Evolutionary conservation across 768 basidiomycete species (phyloP).

Genomic region (Imleria badia): DNA sequence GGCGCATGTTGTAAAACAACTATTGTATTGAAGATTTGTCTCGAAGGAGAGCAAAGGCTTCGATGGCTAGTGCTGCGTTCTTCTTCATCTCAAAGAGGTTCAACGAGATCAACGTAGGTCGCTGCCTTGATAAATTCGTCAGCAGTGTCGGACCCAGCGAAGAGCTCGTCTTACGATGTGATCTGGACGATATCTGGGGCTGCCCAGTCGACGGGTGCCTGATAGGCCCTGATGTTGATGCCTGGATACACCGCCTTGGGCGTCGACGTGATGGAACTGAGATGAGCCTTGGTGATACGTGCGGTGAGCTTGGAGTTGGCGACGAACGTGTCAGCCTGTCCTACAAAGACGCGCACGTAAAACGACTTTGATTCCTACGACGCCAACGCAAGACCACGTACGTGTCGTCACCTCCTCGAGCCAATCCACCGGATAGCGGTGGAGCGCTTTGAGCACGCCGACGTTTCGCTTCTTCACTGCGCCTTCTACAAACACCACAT

Average conservation of each 20-base stretch:
- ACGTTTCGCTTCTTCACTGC: no score
- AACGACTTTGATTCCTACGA: neutral
- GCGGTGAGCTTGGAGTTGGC: constrained; percentile 92
- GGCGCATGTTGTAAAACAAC: constrained; percentile 45
- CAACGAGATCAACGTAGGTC: constrained; percentile 79
- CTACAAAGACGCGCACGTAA: constrained; percentile 38
- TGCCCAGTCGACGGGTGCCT: constrained; percentile 37
- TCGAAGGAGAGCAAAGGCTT: constrained; percentile 66
- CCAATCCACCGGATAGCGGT: constrained; percentile 6
- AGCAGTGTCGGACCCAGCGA: neutral
- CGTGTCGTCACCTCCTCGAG: constrained; percentile 89
- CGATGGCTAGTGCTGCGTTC: constrained; percentile 78
- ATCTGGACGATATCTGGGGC: constrained; percentile 56
- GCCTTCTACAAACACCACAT: no score
- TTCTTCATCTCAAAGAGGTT: constrained; percentile 98
- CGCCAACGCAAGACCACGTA: constrained; percentile 37
- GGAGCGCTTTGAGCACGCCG: no score
- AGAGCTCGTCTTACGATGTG: constrained; percentile 46
- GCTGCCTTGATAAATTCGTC: constrained; percentile 40
- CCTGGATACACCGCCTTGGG: constrained; percentile 94
- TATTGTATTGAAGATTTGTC: constrained; percentile 22
- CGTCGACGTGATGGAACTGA: constrained; percentile 58
- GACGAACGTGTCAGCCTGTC: constrained; percentile 85
- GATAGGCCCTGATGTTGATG: constrained; percentile 80
- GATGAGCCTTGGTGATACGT: constrained; percentile 73